A percentile compares a stretch with the other conserved stretches of the same genome.
phyloP scores from a whole-genome alignment of 257 asterid species.

The Solanum rostratum region DNA sequence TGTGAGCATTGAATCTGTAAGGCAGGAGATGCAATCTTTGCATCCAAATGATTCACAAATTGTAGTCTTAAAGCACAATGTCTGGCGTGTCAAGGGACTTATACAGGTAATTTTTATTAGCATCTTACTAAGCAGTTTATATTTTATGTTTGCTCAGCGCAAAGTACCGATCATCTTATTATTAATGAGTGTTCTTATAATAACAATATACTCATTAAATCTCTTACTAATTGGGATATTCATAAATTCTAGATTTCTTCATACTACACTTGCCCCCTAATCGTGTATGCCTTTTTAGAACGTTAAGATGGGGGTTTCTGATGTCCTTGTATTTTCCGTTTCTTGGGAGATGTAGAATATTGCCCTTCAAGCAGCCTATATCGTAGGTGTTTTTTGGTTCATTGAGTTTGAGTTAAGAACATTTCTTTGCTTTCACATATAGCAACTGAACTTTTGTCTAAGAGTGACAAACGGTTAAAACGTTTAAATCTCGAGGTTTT shows the following conservation, averaged over 20 bases:
- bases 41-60: constrained; percentile 63
- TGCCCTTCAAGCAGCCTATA: neutral
- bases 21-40: constrained; percentile 46
- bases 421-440: neutral
- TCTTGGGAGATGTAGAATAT: neutral
- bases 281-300: neutral
- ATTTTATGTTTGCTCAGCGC: neutral
- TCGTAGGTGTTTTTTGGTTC: neutral
- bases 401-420: neutral
- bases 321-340: neutral
- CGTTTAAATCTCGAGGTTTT: neutral
- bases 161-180: neutral
- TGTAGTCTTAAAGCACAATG: constrained; percentile 66
- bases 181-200: neutral
- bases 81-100: constrained; percentile 72
- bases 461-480: neutral
- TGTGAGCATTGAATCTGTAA: constrained; percentile 49
- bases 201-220: neutral
- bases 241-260: neutral
- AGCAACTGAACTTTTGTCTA: neutral
- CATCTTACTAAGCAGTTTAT: neutral
- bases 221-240: neutral
- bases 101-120: constrained; percentile 35
- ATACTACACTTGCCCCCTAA: neutral
- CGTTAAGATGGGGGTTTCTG: neutral